Conservation (phyloP, 1,139 yeast species). For the Suhomyces wounanorum region DNA sequence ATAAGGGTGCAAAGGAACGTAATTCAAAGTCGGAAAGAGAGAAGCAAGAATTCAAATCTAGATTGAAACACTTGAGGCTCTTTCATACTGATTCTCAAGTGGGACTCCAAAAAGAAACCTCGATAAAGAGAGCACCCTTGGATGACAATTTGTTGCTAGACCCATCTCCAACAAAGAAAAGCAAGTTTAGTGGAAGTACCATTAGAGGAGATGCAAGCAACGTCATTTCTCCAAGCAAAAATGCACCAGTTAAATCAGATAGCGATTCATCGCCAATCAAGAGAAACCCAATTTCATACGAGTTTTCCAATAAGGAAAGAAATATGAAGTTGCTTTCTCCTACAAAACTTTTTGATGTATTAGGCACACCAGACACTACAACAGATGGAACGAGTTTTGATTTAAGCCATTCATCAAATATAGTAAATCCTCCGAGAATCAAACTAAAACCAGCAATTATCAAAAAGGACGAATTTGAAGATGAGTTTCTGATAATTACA, state of each 20-base stretch:
- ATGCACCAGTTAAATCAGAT: slow-evolving; percentile 1
- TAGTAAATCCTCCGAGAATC: background rate
- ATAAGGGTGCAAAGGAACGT: slow-evolving; percentile 24
- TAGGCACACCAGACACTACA: background rate
- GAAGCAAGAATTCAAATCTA: slow-evolving; percentile 24
- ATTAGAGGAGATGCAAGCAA: slow-evolving; percentile 6
- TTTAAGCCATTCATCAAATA: slow-evolving; percentile 4
- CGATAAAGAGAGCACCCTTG: slow-evolving; percentile 5
- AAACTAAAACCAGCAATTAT: slow-evolving; percentile 1
- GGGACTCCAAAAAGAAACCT: background rate
- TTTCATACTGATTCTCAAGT: slow-evolving; percentile 15
- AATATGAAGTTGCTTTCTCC: background rate
- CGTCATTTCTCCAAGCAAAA: slow-evolving; percentile 18
- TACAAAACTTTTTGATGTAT: slow-evolving; percentile 1
- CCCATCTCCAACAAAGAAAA: slow-evolving; percentile 35
- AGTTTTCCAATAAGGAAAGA: background rate
- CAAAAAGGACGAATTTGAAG: slow-evolving; percentile 20
- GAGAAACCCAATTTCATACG: background rate
- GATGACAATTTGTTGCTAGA: slow-evolving; percentile 31
- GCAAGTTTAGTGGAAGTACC: slow-evolving; percentile 7
- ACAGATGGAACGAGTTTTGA: slow-evolving; percentile 7
- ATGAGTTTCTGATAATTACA: slow-evolving; percentile 29
- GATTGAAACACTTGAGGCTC: slow-evolving; percentile 21
- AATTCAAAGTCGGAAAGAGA: slow-evolving; percentile 15
- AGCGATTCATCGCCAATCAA: slow-evolving; percentile 9